Conservation (phyloP, 768 basidiomycete genomes). For the Lactifluus piperatus region DNA sequence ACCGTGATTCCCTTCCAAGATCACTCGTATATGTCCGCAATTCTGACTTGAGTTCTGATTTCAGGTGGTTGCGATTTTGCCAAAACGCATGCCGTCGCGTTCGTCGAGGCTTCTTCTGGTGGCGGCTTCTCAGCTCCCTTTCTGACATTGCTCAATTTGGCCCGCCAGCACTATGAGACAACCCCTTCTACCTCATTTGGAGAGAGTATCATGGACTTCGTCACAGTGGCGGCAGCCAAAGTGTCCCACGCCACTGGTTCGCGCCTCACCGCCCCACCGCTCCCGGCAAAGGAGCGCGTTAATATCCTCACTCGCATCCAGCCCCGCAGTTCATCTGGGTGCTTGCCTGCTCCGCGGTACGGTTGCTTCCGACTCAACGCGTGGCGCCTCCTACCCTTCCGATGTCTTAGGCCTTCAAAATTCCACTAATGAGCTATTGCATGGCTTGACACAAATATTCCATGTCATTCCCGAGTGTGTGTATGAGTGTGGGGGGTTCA, state of each 20-base stretch:
- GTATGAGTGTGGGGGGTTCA: no score
- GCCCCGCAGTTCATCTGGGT: not conserved
- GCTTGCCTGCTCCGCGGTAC: not conserved
- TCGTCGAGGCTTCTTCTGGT: not conserved
- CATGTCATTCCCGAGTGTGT: no score
- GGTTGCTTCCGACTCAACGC: not conserved
- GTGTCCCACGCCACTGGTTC: not conserved
- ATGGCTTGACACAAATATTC: not conserved
- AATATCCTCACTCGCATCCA: not conserved
- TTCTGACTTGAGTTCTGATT: not conserved
- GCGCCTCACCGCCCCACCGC: not conserved
- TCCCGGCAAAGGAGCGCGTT: not conserved
- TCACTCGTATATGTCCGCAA: not conserved
- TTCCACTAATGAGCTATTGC: not conserved
- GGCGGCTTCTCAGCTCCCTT: not conserved
- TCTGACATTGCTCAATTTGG: not conserved
- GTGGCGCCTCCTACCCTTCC: not conserved
- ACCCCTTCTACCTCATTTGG: not conserved
- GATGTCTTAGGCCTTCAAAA: not conserved
- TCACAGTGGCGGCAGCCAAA: slow-evolving; percentile 13
- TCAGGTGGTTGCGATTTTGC: slow-evolving; percentile 2
- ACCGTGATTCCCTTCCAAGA: not conserved
- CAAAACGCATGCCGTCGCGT: not conserved
- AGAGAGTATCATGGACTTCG: slow-evolving; percentile 5
- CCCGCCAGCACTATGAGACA: not conserved